A percentile compares a stretch with the other conserved stretches of the same genome.
Evolutionary conservation across 441 rosid genomes (phyloP).

Genomic region (Bruguiera hainesii): DNA sequence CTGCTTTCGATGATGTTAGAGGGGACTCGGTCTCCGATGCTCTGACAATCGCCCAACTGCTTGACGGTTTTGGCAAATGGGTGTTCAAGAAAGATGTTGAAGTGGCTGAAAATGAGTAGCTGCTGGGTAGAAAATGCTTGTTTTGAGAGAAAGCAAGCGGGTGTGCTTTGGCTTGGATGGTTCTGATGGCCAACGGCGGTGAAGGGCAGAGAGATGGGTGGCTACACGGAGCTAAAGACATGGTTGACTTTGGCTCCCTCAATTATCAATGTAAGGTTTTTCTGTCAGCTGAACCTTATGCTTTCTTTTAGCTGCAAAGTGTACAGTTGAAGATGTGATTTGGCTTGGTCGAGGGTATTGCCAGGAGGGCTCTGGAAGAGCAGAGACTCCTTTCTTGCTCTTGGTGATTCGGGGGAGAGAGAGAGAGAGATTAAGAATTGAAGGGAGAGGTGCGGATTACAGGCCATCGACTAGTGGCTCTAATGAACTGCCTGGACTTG

Average conservation of each 20-base stretch:
- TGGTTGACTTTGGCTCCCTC: slow-evolving; percentile 19
- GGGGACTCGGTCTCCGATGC: slow-evolving; percentile 60
- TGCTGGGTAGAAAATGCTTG: slow-evolving; percentile 28
- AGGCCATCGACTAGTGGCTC: slow-evolving; percentile 23
- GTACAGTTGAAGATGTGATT: background rate
- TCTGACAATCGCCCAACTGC: slow-evolving; percentile 28
- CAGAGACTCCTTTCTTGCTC: background rate
- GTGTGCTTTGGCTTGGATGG: slow-evolving; percentile 34
- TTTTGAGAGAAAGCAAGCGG: slow-evolving; percentile 29
- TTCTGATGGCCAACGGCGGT: slow-evolving; percentile 42
- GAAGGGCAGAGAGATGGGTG: slow-evolving; percentile 56
- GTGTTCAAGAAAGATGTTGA: slow-evolving; percentile 31
- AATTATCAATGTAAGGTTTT: background rate
- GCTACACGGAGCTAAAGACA: slow-evolving; percentile 59
- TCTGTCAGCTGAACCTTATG: background rate
- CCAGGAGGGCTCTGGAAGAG: background rate
- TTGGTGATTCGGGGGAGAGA: background rate
- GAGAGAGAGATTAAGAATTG: background rate
- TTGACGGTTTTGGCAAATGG: slow-evolving; percentile 37
- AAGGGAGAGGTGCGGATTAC: slow-evolving; percentile 11
- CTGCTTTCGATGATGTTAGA: slow-evolving; percentile 30
- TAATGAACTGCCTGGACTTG: background rate
- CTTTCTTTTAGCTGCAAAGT: background rate
- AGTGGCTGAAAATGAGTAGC: slow-evolving; percentile 25
- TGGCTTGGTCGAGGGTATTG: background rate